A percentile compares a stretch with the other conserved stretches of the same genome.
These are phyloP conservation scores for Hanseniaspora singularis DNA, from an alignment of 805 yeast genomes.

Conservation along the genomic window DNA sequence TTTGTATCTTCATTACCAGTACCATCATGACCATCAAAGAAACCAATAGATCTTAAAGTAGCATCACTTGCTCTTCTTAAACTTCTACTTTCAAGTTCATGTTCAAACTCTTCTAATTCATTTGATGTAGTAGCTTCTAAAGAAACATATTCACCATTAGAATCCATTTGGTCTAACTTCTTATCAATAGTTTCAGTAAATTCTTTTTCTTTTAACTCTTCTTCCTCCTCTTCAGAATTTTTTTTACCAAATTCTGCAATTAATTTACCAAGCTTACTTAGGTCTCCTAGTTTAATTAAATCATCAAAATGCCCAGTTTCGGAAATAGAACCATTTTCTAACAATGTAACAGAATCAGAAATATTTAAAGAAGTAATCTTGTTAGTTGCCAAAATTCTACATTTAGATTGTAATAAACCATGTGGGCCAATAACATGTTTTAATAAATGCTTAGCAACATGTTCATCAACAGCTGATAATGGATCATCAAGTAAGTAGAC, in stretches of 20 bases:
- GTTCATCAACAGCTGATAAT: slow-evolving; percentile 93
- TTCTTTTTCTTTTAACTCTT: neutral
- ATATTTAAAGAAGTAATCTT: slow-evolving; percentile 67
- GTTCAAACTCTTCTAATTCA: slow-evolving; percentile 24
- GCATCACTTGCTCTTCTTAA: slow-evolving; percentile 54
- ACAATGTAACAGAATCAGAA: slow-evolving; percentile 58
- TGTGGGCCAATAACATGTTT: slow-evolving; percentile 70
- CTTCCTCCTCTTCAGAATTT: slow-evolving; percentile 24
- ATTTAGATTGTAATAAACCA: slow-evolving; percentile 64
- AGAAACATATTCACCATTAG: slow-evolving; percentile 19
- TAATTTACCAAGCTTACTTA: slow-evolving; percentile 41
- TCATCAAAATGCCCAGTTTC: slow-evolving; percentile 55
- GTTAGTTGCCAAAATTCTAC: slow-evolving; percentile 76
- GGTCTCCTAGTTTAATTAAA: slow-evolving; percentile 25
- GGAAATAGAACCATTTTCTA: slow-evolving; percentile 53
- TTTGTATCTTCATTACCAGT: slow-evolving; percentile 31
- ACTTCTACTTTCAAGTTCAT: slow-evolving; percentile 29
- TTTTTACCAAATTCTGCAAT: slow-evolving; percentile 53
- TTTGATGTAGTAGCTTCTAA: slow-evolving; percentile 26
- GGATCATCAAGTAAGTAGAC: slow-evolving; percentile 85
- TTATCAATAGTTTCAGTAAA: slow-evolving; percentile 9
- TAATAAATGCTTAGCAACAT: slow-evolving; percentile 78
- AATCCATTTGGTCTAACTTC: slow-evolving; percentile 18
- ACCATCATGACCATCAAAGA: slow-evolving; percentile 28
- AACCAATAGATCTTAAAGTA: slow-evolving; percentile 27